Evolutionary conservation across 805 yeast species (phyloP).

Genomic region (Pichia paraexigua): DNA sequence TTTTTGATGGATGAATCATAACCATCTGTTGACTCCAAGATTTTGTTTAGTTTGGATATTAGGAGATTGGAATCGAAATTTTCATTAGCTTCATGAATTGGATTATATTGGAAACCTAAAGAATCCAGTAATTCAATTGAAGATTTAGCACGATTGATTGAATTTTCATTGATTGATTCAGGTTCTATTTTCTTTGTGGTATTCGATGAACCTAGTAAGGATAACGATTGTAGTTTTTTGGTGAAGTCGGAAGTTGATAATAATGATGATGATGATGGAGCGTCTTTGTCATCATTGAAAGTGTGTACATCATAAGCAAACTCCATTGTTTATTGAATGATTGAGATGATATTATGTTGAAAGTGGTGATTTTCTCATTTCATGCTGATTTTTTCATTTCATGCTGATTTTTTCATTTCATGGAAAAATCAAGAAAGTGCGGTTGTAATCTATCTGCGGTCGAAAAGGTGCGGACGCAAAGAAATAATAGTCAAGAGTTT

Average conservation of each 20-base stretch:
- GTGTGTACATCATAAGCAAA: conserved; percentile 23
- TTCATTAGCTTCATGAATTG: not conserved
- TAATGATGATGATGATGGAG: conserved; percentile 21
- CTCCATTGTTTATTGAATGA: conserved; percentile 16
- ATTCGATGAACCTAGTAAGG: conserved; percentile 1
- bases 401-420: not conserved
- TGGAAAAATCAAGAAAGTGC: not conserved
- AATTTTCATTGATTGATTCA: not conserved
- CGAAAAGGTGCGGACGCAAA: too few relatives aligned
- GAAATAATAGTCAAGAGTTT: too few relatives aligned
- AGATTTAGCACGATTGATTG: conserved; percentile 6
- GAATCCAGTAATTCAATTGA: conserved; percentile 9
- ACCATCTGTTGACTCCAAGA: conserved; percentile 21
- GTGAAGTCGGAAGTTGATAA: conserved; percentile 29
- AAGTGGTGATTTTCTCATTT: not conserved
- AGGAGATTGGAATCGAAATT: conserved; percentile 5
- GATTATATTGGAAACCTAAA: conserved; percentile 4
- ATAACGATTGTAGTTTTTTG: conserved; percentile 19
- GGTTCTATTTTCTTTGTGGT: not conserved
- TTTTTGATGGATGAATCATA: conserved; percentile 32
- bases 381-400: not conserved
- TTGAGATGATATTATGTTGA: not conserved
- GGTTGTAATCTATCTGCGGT: too few relatives aligned
- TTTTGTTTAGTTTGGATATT: conserved; percentile 5
- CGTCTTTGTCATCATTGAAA: conserved; percentile 1